phyloP scores from a whole-genome alignment of 768 basidiomycete species.

The Royoungia palumana region DNA sequence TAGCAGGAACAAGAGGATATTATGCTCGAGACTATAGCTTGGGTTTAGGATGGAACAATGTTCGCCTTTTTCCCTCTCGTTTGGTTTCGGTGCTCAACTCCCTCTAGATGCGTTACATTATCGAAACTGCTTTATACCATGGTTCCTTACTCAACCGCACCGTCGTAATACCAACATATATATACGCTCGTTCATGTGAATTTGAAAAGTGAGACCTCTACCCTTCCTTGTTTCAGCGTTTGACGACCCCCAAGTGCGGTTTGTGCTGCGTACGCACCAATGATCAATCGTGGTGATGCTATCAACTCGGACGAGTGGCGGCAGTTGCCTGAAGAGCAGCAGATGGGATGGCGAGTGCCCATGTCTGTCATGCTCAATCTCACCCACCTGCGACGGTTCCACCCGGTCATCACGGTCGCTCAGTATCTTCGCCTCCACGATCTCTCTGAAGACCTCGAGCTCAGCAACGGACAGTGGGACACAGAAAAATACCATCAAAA shows the following conservation, averaged over 20 bases:
- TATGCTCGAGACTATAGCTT: constrained; percentile 44
- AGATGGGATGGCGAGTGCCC: constrained; percentile 36
- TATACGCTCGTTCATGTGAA: constrained; percentile 47
- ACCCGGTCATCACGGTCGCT: constrained; percentile 40
- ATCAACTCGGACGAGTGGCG: constrained; percentile 43
- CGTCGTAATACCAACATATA: constrained; percentile 41
- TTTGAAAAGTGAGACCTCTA: constrained; percentile 18
- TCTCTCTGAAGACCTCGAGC: constrained; percentile 33
- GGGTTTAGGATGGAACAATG: constrained; percentile 48
- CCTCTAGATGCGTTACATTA: constrained; percentile 45
- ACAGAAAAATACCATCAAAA: constrained; percentile 32
- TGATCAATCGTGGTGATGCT: constrained; percentile 45
- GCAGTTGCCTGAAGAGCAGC: constrained; percentile 33
- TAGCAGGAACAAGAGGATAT: constrained; percentile 39
- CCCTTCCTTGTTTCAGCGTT: neutral
- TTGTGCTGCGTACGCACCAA: constrained; percentile 40
- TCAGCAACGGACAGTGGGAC: constrained; percentile 39
- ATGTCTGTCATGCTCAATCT: constrained; percentile 42
- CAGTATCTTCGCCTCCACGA: constrained; percentile 43
- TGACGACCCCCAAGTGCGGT: constrained; percentile 22
- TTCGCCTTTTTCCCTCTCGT: constrained; percentile 17
- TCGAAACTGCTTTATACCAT: constrained; percentile 43
- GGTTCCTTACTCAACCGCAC: constrained; percentile 43
- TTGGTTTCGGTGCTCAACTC: neutral
- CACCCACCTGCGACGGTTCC: constrained; percentile 35